phyloP scores from a whole-genome alignment of 1,284 basidiomycete genomes.

The Hypsizygus ulmarius region DNA sequence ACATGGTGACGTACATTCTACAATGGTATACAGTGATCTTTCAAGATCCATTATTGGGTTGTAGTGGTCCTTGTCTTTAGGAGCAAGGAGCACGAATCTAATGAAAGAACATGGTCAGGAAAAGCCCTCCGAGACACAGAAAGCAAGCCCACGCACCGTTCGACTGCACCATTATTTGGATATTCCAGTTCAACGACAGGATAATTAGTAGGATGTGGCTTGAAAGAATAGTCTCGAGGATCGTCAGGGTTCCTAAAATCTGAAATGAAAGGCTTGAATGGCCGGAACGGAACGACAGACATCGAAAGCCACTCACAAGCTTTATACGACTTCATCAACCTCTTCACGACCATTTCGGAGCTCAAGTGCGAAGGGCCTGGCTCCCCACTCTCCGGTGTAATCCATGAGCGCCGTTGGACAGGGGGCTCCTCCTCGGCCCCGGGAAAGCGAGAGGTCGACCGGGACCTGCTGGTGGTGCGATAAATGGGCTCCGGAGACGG shows the following conservation, averaged over 20 bases:
- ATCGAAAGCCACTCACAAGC: constrained; percentile 45
- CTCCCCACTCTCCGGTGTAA: constrained; percentile 48
- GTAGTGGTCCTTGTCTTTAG: constrained; percentile 78
- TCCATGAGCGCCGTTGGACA: constrained; percentile 41
- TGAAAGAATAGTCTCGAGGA: constrained; percentile 55
- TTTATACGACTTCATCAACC: constrained; percentile 63
- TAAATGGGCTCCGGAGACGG: constrained; percentile 50
- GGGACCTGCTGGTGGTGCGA: constrained; percentile 45
- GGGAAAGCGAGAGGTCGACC: constrained; percentile 47
- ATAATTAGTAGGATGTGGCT: constrained; percentile 53
- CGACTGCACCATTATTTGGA: constrained; percentile 61
- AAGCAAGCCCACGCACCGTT: constrained; percentile 45
- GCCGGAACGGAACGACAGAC: constrained; percentile 1
- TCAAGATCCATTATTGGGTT: constrained; percentile 75
- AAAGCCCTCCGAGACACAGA: constrained; percentile 9
- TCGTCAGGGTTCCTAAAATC: constrained; percentile 66
- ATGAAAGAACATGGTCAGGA: not conserved
- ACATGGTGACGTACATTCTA: constrained; percentile 50
- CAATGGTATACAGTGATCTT: constrained; percentile 61
- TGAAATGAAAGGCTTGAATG: constrained; percentile 25
- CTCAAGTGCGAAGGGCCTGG: constrained; percentile 53
- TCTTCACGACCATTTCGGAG: constrained; percentile 57
- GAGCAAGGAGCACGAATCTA: constrained; percentile 69
- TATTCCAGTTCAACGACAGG: constrained; percentile 69
- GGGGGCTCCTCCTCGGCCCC: constrained; percentile 29